Conservation (phyloP, 495 filamentous ascomycete species). For the Penicillium silybi region DNA sequence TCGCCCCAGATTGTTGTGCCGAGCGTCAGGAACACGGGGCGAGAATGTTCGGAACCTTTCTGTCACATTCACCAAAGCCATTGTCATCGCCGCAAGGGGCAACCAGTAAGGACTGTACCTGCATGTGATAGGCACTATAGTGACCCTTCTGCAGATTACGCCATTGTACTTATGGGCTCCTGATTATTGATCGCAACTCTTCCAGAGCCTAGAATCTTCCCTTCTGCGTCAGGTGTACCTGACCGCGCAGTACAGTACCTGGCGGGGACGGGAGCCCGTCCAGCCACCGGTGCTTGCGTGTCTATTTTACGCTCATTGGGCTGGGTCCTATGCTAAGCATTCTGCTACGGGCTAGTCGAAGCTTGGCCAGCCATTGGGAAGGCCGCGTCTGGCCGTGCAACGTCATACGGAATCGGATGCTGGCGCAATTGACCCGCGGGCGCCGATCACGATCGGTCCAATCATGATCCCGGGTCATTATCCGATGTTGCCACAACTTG, state of each 20-base stretch:
- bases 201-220: neutral
- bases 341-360: conserved; percentile 10
- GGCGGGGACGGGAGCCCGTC: conserved; percentile 1
- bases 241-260: neutral
- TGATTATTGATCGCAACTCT: neutral
- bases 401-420: conserved; percentile 24
- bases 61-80: conserved; percentile 13
- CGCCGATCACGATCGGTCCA: conserved; percentile 16
- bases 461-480: conserved; percentile 10
- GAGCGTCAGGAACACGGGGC: conserved; percentile 1
- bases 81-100: conserved; percentile 5
- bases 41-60: conserved; percentile 11
- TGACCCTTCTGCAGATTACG: neutral
- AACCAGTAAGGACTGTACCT: conserved; percentile 6
- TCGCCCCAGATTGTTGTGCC: neutral
- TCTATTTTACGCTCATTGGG: conserved; percentile 16
- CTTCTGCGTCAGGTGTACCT: conserved; percentile 8
- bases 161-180: no score
- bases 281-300: conserved; percentile 29
- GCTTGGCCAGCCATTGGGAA: conserved; percentile 13
- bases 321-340: conserved; percentile 24
- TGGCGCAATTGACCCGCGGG: neutral
- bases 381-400: neutral
- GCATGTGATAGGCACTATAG: conserved; percentile 3
- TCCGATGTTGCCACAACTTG: conserved; percentile 19